These are phyloP conservation scores for Aspergillus proliferans DNA, from an alignment of 2,329 filamentous ascomycete genomes.

Conservation along the genomic window DNA sequence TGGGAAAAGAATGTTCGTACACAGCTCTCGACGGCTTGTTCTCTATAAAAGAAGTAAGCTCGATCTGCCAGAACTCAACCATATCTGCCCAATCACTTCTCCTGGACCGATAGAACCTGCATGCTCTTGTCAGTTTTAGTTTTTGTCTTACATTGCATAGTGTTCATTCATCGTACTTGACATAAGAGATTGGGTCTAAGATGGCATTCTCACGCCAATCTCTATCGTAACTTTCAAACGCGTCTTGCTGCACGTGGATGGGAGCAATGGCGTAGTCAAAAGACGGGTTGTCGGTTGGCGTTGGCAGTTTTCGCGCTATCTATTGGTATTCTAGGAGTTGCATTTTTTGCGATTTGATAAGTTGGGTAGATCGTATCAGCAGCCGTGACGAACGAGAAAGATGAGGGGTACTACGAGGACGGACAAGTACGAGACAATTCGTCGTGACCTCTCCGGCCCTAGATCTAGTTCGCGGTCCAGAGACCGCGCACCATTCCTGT, in stretches of 20 bases:
- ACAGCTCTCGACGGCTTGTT: background rate
- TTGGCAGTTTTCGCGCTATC: background rate
- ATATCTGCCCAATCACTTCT: too few relatives aligned
- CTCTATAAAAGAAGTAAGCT: too few relatives aligned
- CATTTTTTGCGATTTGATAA: too few relatives aligned
- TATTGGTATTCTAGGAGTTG: background rate
- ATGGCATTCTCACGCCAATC: background rate
- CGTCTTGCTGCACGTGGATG: background rate
- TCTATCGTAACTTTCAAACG: background rate
- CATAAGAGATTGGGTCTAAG: background rate
- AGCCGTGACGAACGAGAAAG: too few relatives aligned
- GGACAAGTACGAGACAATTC: too few relatives aligned
- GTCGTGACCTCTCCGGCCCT: too few relatives aligned
- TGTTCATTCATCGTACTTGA: background rate
- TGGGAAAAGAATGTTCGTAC: background rate
- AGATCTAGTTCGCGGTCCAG: too few relatives aligned
- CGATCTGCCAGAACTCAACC: too few relatives aligned
- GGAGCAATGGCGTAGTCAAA: background rate
- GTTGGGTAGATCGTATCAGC: too few relatives aligned
- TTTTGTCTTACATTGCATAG: background rate
- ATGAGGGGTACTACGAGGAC: too few relatives aligned
- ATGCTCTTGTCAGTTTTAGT: background rate
- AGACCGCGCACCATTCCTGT: too few relatives aligned
- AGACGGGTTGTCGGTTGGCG: background rate
- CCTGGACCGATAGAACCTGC: too few relatives aligned